Evolutionary conservation across 2,329 filamentous ascomycete genomes (phyloP), one percentile per base, ranked within the genome.

Genomic region (Thermoascus crustaceus): DNA sequence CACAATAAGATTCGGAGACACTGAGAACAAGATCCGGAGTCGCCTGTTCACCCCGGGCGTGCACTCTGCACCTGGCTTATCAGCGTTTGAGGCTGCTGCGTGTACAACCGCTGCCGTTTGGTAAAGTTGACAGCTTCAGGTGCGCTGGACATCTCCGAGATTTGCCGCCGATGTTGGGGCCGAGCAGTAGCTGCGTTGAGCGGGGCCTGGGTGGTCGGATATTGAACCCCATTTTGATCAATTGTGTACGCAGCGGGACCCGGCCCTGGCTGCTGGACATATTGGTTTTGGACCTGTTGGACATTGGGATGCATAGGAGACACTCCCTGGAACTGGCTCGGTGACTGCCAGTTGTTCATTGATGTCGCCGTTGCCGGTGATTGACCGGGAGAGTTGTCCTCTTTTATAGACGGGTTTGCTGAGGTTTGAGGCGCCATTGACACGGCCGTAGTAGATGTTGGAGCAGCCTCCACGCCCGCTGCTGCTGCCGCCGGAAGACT

Each of bases 271-370:
- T n/a, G n/a, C n/a, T 62, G 51, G 34, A 65, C 57, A 40, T 65
- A 67, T 39, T 61, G 60, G 21, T 58, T 54, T 39, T 50, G 68
- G 44, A 52, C 68, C 46, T 46, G 47, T 52, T 50, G 67, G 48
- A 53, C 67, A 48, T 44, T 70, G 49, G 66, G 66, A 37, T 65
- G 67, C 5, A 75, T 71, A 1, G 76, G 69, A 7, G 75, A 72
- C 30, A 78, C 73, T 23, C 71, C 73, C 9, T 73, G 64, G 29
- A 77, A 66, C 39, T 75, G 71, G 31, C 67, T 68, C 0, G 77
- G 76, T 7, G 76, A 80, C 50, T 79, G 75, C 76, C 77, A 80
- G 44, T 74, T 78, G 48, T 66, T 77, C 39, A 66, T 68, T 6
- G 66, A 65, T 2, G 72, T 70, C 2, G 72, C 72, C 2, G 72